Percentiles rank a stretch among this genome's conserved stretches.
Conservation (phyloP, 208 protist genomes). For the Polymyxa betae region DNA sequence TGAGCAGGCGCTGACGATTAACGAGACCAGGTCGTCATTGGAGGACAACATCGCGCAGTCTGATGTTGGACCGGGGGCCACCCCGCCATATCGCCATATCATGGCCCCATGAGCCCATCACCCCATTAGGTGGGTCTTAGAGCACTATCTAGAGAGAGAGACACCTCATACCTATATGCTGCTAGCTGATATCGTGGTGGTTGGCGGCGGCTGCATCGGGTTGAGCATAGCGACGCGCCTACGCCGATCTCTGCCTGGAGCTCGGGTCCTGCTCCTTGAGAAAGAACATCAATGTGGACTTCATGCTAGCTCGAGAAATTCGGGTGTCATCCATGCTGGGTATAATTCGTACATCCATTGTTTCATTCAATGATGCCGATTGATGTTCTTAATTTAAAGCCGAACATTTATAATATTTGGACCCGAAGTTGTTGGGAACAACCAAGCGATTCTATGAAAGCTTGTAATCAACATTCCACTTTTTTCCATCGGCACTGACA, state of each 20-base stretch:
- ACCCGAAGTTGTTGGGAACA: too few relatives aligned
- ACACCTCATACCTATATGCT: neutral
- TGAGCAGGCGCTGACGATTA: neutral
- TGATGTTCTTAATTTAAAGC: too few relatives aligned
- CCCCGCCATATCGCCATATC: neutral
- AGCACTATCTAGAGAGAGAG: neutral
- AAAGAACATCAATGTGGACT: neutral
- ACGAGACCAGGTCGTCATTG: neutral
- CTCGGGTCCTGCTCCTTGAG: neutral
- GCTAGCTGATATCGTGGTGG: slow-evolving; percentile 3
- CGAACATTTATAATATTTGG: too few relatives aligned
- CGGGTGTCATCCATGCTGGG: slow-evolving; percentile 11
- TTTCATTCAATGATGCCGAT: neutral
- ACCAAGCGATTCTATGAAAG: too few relatives aligned
- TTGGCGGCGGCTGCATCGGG: slow-evolving; percentile 39
- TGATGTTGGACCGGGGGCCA: neutral
- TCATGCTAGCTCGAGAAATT: neutral
- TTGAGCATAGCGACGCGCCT: neutral
- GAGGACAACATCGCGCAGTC: neutral
- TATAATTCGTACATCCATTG: neutral
- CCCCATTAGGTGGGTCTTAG: neutral
- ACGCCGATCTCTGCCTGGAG: neutral
- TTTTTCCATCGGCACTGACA: too few relatives aligned
- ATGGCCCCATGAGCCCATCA: neutral
- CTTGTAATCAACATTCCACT: too few relatives aligned